Evolutionary conservation across 1,284 basidiomycete species (phyloP).

Genomic region (Ceratobasidium sp.): DNA sequence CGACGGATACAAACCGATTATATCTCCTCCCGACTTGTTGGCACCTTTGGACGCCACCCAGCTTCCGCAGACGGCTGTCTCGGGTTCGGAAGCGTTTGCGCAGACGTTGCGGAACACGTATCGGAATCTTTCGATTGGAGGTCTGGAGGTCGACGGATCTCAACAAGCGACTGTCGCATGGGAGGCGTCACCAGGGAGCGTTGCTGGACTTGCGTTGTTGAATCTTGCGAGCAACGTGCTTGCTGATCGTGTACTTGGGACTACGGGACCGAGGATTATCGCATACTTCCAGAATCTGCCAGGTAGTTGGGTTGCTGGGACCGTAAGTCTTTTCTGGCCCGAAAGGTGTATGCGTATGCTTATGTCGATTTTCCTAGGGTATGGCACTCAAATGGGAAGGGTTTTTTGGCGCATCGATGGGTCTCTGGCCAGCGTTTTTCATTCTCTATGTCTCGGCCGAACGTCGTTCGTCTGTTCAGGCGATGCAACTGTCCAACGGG

Average conservation of each 20-base stretch:
- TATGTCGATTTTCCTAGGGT: background rate
- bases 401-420: conserved; percentile 73
- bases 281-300: conserved; percentile 37
- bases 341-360: background rate
- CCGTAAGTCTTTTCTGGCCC: background rate
- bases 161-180: conserved; percentile 65
- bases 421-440: conserved; percentile 81
- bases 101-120: conserved; percentile 58
- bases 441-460: conserved; percentile 76
- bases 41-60: conserved; percentile 52
- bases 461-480: conserved; percentile 71
- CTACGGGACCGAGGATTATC: conserved; percentile 21
- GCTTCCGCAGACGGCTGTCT: conserved; percentile 46
- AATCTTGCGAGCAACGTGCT: conserved; percentile 73
- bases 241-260: conserved; percentile 61
- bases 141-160: conserved; percentile 65
- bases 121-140: conserved; percentile 62
- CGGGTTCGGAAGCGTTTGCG: conserved; percentile 60
- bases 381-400: conserved; percentile 47
- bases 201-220: conserved; percentile 63
- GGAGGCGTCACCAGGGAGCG: conserved; percentile 65
- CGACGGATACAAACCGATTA: conserved; percentile 45
- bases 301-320: conserved; percentile 23
- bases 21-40: conserved; percentile 59
- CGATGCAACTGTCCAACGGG: conserved; percentile 81